Base-by-base conservation (phyloP, 345 rosid species). In the Linum usitatissimum region DNA sequence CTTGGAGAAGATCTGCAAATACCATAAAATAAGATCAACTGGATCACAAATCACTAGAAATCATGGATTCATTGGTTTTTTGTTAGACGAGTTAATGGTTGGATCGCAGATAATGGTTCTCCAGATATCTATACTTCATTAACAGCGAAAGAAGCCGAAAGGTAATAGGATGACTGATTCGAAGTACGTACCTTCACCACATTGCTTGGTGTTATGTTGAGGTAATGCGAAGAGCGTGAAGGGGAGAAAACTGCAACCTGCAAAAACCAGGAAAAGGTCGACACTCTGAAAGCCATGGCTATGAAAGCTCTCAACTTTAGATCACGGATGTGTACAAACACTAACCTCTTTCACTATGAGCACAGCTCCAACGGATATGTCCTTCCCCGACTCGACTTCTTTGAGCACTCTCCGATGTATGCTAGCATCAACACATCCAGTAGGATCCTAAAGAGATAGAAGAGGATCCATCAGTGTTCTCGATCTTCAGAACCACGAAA, bases 181-280 rank as follows among this genome's bases (percentile, higher is more conserved):
- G 20, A 20, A 4, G 18, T 3, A 38, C 60, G 45, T 81, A 91
- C 98, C 98, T 82, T 83, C 73, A 80, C 61, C 59, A 91, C 68
- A 77, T 88, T 91, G 79, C 66, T 74, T 64, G 66, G 77, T 14
- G 96, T 88, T 66, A 91, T 81, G 72, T 91, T 91, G 70, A 91
- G 90, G 68, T 80, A 88, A 59, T 62, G 72, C 10, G 72, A 69
- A 28, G 75, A 73, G 51, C 75, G 77, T 18, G 81, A 72, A 57
- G 86, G 80, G 30, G 85, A 73, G 66, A 90, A 91, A 53, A 88
- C 80, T 28, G 89, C 81, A 83, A 91, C 92, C 96, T 91, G 38
- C 38, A 87, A 61, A 71, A 17, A 71, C 61, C 28, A 61, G 13
- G 13, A 65, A 28, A 56, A 60, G 12, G 36, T 19, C 14, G 21